Evolutionary conservation across 371 early-diverging fungal genomes (phyloP), one percentile per base, ranked within the genome.

Genomic region (Capillidium heterosporum): DNA sequence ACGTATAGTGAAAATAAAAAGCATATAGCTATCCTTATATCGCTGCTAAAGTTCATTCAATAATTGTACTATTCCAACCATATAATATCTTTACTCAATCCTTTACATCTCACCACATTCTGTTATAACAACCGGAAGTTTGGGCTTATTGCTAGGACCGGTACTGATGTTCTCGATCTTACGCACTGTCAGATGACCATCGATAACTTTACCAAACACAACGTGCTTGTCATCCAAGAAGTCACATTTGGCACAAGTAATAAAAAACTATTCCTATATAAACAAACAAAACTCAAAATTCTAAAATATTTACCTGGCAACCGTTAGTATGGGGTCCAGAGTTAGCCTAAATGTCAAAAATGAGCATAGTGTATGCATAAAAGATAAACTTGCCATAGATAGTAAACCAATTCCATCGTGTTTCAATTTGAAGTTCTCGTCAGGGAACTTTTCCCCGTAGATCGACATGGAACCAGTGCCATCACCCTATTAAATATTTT

Each of bases 381-480:
- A 24, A 39, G n/a, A 8, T 55, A 2, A 32, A 56, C 65, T 67
- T 60, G 77, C 92, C 99, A 99, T 99, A 0, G 97, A 95, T 48
- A 99, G 71, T 35, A 95, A 65, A 17, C 95, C 95, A 2, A 95
- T 84, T 21, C 76, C 81, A 26, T 75, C 81, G 65, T 99, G 98
- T 66, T 95, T 94, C 53, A 87, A 69, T 13, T 60, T 67, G 67
- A 99, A 99, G 74, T 92, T 97, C 67, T 99, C 99, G 65, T 99
- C 99, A 1, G 64, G 61, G 65, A 99, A 99, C 60, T 76, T 84
- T 4, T 81, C 84, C 32, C 97, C 97, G 63, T 98, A 99, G 55
- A 99, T 99, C 65, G 89, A 85, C 72, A 82, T 75, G 7, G 86
- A 81, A 43, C 99, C 99, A 7, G 98, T 95, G 42, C 99, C 99